Evolutionary conservation across 2,329 filamentous ascomycete genomes (phyloP).

Genomic region (Chalaropsis thielavioides): DNA sequence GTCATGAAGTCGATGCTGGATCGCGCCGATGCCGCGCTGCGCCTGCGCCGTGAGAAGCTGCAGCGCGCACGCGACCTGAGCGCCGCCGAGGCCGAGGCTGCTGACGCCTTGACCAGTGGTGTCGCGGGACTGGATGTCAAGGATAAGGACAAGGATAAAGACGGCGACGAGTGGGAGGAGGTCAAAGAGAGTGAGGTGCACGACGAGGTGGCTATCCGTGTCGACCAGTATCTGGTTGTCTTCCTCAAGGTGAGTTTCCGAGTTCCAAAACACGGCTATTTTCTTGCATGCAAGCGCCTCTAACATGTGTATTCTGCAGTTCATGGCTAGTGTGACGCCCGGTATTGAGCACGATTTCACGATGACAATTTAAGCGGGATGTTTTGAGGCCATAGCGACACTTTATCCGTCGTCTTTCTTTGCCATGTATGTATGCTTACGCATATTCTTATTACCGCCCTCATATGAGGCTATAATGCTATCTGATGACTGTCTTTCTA

Average conservation of each 20-base stretch:
- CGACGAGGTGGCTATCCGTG: slow-evolving; percentile 66
- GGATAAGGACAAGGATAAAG: slow-evolving; percentile 29
- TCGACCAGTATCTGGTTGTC: slow-evolving; percentile 80
- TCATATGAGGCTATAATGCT: not conserved
- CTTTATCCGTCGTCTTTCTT: not conserved
- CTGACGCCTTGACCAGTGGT: slow-evolving; percentile 70
- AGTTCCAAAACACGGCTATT: slow-evolving; percentile 22
- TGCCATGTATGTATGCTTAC: not conserved
- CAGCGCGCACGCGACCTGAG: slow-evolving; percentile 32
- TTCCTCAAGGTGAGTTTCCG: slow-evolving; percentile 54
- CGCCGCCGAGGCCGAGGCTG: slow-evolving; percentile 27
- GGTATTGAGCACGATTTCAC: slow-evolving; percentile 97
- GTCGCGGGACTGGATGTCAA: slow-evolving; percentile 50
- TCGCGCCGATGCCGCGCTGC: slow-evolving; percentile 83
- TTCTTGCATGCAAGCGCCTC: not conserved
- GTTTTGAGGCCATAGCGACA: not conserved
- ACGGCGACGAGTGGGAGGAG: slow-evolving; percentile 50
- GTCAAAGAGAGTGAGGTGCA: slow-evolving; percentile 46
- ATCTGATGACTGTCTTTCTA: not conserved
- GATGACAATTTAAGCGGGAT: slow-evolving; percentile 61
- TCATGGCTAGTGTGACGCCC: slow-evolving; percentile 80
- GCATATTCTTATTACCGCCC: not conserved
- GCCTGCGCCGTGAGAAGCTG: slow-evolving; percentile 65
- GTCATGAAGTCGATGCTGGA: slow-evolving; percentile 98
- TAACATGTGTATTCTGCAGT: slow-evolving; percentile 28